A percentile compares a stretch with the other conserved stretches of the same genome.
These are phyloP conservation scores for Schwanniomyces sp. DNA, from an alignment of 805 yeast species.

Conservation along the genomic window DNA sequence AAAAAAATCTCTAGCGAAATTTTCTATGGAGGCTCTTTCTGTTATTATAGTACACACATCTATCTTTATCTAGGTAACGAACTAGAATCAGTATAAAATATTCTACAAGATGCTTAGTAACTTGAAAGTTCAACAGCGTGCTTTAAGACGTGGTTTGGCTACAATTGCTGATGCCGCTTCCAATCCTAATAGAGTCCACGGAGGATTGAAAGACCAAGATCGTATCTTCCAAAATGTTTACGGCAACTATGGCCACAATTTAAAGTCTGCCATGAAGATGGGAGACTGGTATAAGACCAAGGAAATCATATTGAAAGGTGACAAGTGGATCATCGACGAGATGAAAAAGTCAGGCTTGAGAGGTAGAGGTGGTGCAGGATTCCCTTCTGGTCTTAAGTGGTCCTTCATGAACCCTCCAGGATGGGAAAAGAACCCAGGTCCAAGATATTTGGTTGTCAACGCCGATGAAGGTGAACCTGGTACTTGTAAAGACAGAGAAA, in stretches of 20 bases:
- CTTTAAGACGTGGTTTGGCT: conserved; percentile 38
- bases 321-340: conserved; percentile 87
- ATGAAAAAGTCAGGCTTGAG: conserved; percentile 81
- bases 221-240: conserved; percentile 85
- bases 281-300: conserved; percentile 94
- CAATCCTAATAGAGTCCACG: conserved; percentile 56
- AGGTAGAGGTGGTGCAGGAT: conserved; percentile 94
- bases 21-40: not conserved
- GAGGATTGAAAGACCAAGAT: conserved; percentile 80
- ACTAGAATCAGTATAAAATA: conserved; percentile 3
- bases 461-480: conserved; percentile 97
- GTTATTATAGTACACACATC: conserved; percentile 7
- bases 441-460: conserved; percentile 83
- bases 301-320: conserved; percentile 80
- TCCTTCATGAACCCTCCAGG: conserved; percentile 95
- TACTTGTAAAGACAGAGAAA: conserved; percentile 90
- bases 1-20: conserved; percentile 1
- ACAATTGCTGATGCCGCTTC: conserved; percentile 48
- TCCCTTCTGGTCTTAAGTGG: conserved; percentile 90
- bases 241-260: conserved; percentile 71
- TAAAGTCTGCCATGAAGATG: conserved; percentile 71
- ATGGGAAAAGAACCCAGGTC: conserved; percentile 90
- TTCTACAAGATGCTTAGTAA: conserved; percentile 33
- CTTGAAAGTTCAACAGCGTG: conserved; percentile 24
- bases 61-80: conserved; percentile 7